Conservation (phyloP, 495 filamentous ascomycete species). For the Oleoguttula mirabilis region DNA sequence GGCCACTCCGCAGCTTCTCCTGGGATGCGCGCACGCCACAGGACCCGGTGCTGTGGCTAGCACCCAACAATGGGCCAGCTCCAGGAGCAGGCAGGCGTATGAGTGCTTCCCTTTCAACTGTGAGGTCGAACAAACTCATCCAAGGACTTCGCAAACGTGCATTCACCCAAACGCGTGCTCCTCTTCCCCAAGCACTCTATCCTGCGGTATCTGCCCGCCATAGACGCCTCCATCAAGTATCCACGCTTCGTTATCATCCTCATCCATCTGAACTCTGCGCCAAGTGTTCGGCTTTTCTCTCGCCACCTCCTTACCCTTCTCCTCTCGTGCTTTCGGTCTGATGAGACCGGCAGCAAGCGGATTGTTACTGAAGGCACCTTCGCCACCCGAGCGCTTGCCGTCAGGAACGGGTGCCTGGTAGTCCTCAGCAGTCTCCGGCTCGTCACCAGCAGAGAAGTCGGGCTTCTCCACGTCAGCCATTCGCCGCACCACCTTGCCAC, state of each 20-base stretch:
- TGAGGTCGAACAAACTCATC: too few relatives aligned
- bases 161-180: constrained; percentile 38
- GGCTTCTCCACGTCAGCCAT: constrained; percentile 13
- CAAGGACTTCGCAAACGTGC: too few relatives aligned
- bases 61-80: too few relatives aligned
- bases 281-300: constrained; percentile 44
- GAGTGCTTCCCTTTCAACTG: too few relatives aligned
- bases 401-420: constrained; percentile 30
- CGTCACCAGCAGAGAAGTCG: constrained; percentile 4
- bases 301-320: constrained; percentile 60
- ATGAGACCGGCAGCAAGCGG: constrained; percentile 64
- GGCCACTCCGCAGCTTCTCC: too few relatives aligned
- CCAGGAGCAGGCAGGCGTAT: too few relatives aligned
- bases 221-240: constrained; percentile 76
- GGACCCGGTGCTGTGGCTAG: too few relatives aligned
- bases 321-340: constrained; percentile 46
- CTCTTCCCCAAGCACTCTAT: constrained; percentile 34
- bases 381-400: constrained; percentile 26
- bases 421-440: background rate
- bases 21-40: too few relatives aligned
- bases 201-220: constrained; percentile 35
- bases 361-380: constrained; percentile 68
- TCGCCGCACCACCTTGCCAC: constrained; percentile 4
- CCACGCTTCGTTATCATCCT: constrained; percentile 81
- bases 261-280: constrained; percentile 85